A percentile compares a stretch with the other conserved stretches of the same genome.
Evolutionary conservation across 352 stramenopile species (phyloP).

Genomic region (Plasmopara muralis): DNA sequence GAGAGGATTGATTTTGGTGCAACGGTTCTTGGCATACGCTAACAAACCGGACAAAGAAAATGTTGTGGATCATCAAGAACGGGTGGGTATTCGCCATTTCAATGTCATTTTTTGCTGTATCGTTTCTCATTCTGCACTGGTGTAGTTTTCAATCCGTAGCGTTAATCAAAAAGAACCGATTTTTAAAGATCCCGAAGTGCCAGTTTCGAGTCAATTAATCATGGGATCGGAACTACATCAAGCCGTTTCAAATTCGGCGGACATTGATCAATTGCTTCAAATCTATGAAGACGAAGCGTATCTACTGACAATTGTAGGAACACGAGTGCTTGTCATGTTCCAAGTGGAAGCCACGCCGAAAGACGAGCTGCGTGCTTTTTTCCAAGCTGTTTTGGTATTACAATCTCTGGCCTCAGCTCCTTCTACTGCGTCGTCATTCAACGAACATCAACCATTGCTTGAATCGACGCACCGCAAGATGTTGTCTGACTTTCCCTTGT

Average conservation of each 20-base stretch:
- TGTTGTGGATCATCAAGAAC: conserved; percentile 20
- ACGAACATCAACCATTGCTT: conserved; percentile 27
- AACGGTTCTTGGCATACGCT: conserved; percentile 31
- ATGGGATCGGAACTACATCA: conserved; percentile 59
- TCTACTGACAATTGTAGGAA: conserved; percentile 32
- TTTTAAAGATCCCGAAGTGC: conserved; percentile 41
- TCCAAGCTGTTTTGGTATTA: conserved; percentile 55
- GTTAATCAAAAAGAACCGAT: conserved; percentile 57
- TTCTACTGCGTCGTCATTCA: conserved; percentile 7
- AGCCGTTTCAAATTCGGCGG: conserved; percentile 25
- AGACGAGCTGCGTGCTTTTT: conserved; percentile 70
- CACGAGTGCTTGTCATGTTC: conserved; percentile 49
- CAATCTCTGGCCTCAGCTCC: conserved; percentile 27
- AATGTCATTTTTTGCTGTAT: conserved; percentile 13
- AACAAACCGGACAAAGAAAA: conserved; percentile 23
- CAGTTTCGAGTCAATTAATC: conserved; percentile 34
- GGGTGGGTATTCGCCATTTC: conserved; percentile 16
- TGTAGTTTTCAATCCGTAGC: conserved; percentile 48
- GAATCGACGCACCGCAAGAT: conserved; percentile 46
- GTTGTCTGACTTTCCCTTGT: conserved; percentile 50
- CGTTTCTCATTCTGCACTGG: neutral
- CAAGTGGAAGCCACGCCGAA: conserved; percentile 35
- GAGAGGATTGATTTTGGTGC: conserved; percentile 48
- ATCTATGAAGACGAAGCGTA: conserved; percentile 60
- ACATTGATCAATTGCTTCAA: conserved; percentile 42